Evolutionary conservation across 768 basidiomycete species (phyloP), one percentile per base, ranked within the genome.

Genomic region (Mycena belliarum): DNA sequence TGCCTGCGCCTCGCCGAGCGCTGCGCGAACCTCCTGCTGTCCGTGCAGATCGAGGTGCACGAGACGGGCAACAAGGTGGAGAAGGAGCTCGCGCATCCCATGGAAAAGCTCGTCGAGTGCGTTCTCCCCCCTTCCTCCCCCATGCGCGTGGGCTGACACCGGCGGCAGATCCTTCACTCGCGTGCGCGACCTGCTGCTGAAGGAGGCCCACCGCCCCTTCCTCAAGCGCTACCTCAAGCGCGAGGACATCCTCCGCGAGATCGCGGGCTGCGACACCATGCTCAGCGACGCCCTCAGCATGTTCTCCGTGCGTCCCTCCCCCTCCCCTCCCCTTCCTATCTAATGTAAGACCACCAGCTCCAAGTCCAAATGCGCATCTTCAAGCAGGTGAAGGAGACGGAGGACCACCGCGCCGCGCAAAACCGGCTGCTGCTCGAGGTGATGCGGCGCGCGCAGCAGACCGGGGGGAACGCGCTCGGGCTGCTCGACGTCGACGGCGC

Each of bases 181-280:
- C 18, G 77, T 85, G 7, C 69, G 72, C 35, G 59, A 66, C 15
- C 76, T 89, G 56, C 73, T 86, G 28, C 67, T 72, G 61, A 80
- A 79, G 43, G 82, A 87, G 57, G 74, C 77, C 14, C 73, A 79
- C 38, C 73, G 85, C 1, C 84, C 87, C 0, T 89, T 89, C 70
- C 70, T 91, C 60, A 86, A 84, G 70, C 78, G 86, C 6, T 90
- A 88, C 65, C 73, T 89, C 24, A 82, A 82, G 65, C 78, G 86
- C 26, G 84, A 87, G 16, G 87, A 90, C 53, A 84, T 82, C 11
- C 61, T 73, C 4, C 69, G 74, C 4, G 74, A 75, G 49, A 82
- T 91, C 35, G 65, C 69, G 0, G 71, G 67, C 3, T 87, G 85
- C 49, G 80, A 85, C 49, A 73, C 79, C 12, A 75, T 75, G 2